A percentile compares a stretch with the other conserved stretches of the same genome.
phyloP scores from a whole-genome alignment of 257 asterid genomes.

The Orobanche coerulescens region DNA sequence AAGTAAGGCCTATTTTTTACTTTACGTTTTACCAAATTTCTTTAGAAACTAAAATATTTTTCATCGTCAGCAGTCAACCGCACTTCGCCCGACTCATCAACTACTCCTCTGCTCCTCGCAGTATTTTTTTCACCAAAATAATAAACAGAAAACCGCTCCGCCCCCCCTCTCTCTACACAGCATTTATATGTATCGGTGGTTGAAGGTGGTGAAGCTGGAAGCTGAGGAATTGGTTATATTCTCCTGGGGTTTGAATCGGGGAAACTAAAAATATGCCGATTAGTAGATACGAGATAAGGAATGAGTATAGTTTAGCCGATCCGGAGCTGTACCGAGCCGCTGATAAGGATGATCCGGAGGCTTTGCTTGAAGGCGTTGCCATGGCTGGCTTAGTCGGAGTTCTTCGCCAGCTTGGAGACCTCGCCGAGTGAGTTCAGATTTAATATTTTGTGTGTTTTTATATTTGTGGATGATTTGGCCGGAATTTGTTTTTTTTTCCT shows the following conservation, averaged over 20 bases:
- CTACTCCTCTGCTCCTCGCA: slow-evolving; percentile 9
- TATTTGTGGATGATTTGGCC: neutral
- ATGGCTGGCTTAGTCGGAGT: slow-evolving; percentile 99
- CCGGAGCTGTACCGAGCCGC: slow-evolving; percentile 79
- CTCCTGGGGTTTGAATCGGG: slow-evolving; percentile 23
- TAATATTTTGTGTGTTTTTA: neutral
- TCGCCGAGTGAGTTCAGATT: slow-evolving; percentile 62
- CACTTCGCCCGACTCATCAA: slow-evolving; percentile 20
- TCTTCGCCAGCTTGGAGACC: slow-evolving; percentile 97
- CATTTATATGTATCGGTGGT: slow-evolving; percentile 1
- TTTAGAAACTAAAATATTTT: too few relatives aligned
- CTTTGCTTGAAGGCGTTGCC: slow-evolving; percentile 91
- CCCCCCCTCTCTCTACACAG: neutral
- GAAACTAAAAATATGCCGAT: slow-evolving; percentile 61
- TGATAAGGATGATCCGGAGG: slow-evolving; percentile 98
- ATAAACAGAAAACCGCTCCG: neutral
- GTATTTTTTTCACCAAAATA: neutral
- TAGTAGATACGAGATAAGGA: slow-evolving; percentile 75
- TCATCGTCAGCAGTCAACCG: slow-evolving; percentile 24
- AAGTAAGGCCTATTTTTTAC: too few relatives aligned
- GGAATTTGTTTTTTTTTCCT: neutral
- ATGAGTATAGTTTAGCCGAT: slow-evolving; percentile 86
- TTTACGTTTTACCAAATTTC: too few relatives aligned
- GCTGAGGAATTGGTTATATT: slow-evolving; percentile 16
- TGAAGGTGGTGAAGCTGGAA: neutral